Percentiles rank a stretch among this genome's conserved stretches.
These are phyloP conservation scores for Exobasidium rhododendri DNA, from an alignment of 1,284 basidiomycete genomes.

Conservation along the genomic window DNA sequence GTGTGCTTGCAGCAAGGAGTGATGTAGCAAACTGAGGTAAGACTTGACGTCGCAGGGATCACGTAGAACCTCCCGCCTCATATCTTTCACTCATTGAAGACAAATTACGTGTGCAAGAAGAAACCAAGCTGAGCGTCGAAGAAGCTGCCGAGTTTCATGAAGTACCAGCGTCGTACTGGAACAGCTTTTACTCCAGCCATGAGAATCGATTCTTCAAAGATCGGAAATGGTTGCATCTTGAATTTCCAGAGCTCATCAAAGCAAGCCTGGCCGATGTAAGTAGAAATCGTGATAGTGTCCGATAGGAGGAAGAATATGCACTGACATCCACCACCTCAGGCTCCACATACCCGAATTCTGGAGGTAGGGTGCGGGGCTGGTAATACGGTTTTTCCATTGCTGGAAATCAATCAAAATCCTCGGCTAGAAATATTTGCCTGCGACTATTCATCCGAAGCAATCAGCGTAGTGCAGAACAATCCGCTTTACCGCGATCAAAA, in stretches of 20 bases:
- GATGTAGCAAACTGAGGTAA: neutral
- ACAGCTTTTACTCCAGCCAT: conserved; percentile 46
- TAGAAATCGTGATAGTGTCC: conserved; percentile 18
- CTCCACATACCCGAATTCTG: conserved; percentile 29
- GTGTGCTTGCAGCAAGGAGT: neutral
- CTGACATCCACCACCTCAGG: neutral
- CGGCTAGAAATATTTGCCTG: conserved; percentile 72
- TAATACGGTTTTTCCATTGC: conserved; percentile 86
- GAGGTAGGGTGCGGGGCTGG: conserved; percentile 62
- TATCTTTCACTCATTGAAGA: conserved; percentile 6
- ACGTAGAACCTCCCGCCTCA: conserved; percentile 10
- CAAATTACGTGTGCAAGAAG: conserved; percentile 8
- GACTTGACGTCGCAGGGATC: conserved; percentile 13
- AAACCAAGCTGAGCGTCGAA: neutral
- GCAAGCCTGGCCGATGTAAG: conserved; percentile 21
- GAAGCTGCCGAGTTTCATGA: conserved; percentile 30
- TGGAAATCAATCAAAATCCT: conserved; percentile 78
- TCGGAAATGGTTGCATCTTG: conserved; percentile 48
- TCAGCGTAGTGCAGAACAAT: conserved; percentile 73
- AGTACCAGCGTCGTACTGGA: conserved; percentile 41
- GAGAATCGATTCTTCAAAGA: conserved; percentile 54
- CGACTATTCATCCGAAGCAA: conserved; percentile 85
- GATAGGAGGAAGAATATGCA: neutral
- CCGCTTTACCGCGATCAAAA: conserved; percentile 25
- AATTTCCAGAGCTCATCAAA: conserved; percentile 50